A percentile compares a stretch with the other conserved stretches of the same genome.
Evolutionary conservation across 2,329 filamentous ascomycete species (phyloP).

Genomic region (Cercospora sp.): DNA sequence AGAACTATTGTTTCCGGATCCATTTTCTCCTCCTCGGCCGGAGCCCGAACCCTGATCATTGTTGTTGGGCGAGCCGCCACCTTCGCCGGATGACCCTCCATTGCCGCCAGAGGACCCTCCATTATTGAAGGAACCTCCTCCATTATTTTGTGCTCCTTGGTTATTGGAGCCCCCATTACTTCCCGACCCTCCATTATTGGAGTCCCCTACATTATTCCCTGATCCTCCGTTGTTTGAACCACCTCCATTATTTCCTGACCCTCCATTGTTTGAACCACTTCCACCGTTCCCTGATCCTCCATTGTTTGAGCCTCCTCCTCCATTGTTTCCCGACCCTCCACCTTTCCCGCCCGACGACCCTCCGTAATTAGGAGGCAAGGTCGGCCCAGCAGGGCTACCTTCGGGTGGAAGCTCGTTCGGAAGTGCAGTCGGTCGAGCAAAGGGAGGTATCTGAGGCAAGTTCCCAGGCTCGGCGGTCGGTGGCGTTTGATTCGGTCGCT

Average conservation of each 20-base stretch:
- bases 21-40: not conserved
- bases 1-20: not conserved
- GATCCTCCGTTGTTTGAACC: not conserved
- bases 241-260: not conserved
- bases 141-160: not conserved
- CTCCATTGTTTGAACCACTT: not conserved
- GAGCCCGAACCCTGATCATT: not conserved
- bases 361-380: not conserved
- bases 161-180: not conserved
- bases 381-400: not conserved
- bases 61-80: not conserved
- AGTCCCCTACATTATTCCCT: not conserved
- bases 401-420: not conserved
- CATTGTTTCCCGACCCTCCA: not conserved
- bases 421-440: slow-evolving; percentile 1
- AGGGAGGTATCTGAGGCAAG: slow-evolving; percentile 2
- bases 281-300: not conserved
- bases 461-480: not conserved
- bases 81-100: not conserved
- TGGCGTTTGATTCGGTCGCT: not conserved
- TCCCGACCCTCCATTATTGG: not conserved
- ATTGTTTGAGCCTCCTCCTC: not conserved
- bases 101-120: not conserved
- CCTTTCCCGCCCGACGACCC: slow-evolving; percentile 2
- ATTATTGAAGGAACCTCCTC: not conserved